Evolutionary conservation across 352 stramenopile species (phyloP).

Genomic region (Pythium graminicola): DNA sequence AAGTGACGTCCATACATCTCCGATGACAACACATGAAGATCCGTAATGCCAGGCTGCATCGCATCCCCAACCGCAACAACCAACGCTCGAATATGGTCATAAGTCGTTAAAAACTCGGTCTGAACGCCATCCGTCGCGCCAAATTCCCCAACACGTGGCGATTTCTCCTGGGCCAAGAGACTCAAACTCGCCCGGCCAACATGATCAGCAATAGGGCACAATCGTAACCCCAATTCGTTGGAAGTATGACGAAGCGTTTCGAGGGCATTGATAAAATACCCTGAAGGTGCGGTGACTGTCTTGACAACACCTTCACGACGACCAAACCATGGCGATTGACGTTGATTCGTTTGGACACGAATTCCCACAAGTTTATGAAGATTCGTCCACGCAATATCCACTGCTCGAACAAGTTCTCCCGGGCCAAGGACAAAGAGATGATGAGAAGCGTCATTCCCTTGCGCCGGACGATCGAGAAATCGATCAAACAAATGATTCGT

Average conservation of each 20-base stretch:
- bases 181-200: constrained; percentile 1
- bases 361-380: constrained; percentile 12
- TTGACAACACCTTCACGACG: constrained; percentile 20
- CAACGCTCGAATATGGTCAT: constrained; percentile 21
- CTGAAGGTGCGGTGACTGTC: constrained; percentile 22
- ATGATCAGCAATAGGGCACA: constrained; percentile 20
- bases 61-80: constrained; percentile 16
- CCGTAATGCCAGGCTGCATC: constrained; percentile 14
- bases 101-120: constrained; percentile 22
- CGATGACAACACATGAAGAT: constrained; percentile 21
- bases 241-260: background rate
- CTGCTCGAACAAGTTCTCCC: constrained; percentile 18
- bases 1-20: constrained; percentile 20
- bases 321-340: constrained; percentile 31
- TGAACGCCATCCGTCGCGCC: constrained; percentile 15
- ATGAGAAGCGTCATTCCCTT: constrained; percentile 6
- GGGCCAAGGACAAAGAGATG: constrained; percentile 23
- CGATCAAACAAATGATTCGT: constrained; percentile 18
- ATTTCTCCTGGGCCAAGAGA: constrained; percentile 3
- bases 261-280: constrained; percentile 25
- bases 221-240: constrained; percentile 14
- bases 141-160: background rate
- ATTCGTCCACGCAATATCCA: constrained; percentile 19
- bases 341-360: constrained; percentile 30
- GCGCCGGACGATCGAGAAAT: constrained; percentile 9